Evolutionary conservation across 2,329 filamentous ascomycete genomes (phyloP).

Genomic region (Chalaropsis thielavioides): DNA sequence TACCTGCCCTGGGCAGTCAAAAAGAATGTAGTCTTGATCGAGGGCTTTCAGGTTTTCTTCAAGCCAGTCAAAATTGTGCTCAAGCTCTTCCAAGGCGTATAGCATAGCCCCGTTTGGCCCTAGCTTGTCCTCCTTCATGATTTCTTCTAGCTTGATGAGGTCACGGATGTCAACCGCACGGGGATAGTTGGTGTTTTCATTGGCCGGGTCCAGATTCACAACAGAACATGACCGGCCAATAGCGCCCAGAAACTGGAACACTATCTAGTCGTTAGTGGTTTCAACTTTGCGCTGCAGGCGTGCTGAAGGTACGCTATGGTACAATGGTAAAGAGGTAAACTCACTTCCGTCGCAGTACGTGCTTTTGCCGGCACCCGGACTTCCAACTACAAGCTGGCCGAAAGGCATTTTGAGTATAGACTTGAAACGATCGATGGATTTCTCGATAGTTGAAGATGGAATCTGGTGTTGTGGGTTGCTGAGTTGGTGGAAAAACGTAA

Average conservation of each 20-base stretch:
- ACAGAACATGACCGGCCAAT: slow-evolving; percentile 91
- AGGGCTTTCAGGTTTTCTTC: slow-evolving; percentile 65
- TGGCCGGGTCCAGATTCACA: slow-evolving; percentile 92
- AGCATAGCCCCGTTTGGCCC: slow-evolving; percentile 87
- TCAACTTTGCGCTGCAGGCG: neutral
- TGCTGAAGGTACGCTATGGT: neutral
- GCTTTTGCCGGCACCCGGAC: slow-evolving; percentile 87
- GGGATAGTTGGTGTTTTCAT: slow-evolving; percentile 80
- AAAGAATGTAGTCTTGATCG: slow-evolving; percentile 81
- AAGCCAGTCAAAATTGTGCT: slow-evolving; percentile 87
- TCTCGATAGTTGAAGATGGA: neutral
- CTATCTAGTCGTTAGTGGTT: slow-evolving; percentile 25
- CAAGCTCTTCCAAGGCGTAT: slow-evolving; percentile 88
- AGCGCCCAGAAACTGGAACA: slow-evolving; percentile 95
- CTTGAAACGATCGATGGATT: neutral
- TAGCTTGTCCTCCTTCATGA: slow-evolving; percentile 81
- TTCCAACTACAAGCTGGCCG: slow-evolving; percentile 76
- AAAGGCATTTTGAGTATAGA: slow-evolving; percentile 37
- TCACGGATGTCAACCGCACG: slow-evolving; percentile 82
- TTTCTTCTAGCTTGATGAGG: slow-evolving; percentile 78
- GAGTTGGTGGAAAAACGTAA: too few species aligned
- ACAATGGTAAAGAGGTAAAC: slow-evolving; percentile 21
- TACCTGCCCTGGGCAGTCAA: slow-evolving; percentile 94
- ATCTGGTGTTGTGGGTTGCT: neutral
- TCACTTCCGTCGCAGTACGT: slow-evolving; percentile 93